phyloP scores from a whole-genome alignment of 2,329 filamentous ascomycete species.

The Sporothrix phasma region DNA sequence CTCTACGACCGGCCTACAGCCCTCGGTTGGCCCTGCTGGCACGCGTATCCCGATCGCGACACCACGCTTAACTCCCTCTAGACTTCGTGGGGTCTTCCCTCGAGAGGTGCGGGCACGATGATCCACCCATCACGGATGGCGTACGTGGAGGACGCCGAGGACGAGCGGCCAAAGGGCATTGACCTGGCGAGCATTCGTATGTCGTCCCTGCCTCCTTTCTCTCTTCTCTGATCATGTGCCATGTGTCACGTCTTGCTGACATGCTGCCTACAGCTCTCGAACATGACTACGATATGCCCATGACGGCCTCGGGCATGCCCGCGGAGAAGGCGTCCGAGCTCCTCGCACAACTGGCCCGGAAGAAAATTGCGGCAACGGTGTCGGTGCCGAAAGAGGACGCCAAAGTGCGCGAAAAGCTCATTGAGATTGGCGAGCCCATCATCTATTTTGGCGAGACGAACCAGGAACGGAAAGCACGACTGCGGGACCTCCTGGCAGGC shows the following conservation, averaged over 20 bases:
- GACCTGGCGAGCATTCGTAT: constrained; percentile 40
- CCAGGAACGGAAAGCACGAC: constrained; percentile 72
- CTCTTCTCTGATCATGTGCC: background rate
- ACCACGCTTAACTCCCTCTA: background rate
- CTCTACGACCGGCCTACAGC: too few species aligned
- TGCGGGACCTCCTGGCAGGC: constrained; percentile 62
- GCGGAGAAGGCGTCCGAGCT: constrained; percentile 79
- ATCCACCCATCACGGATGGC: constrained; percentile 87
- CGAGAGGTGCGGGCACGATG: constrained; percentile 27
- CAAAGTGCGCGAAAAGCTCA: constrained; percentile 67
- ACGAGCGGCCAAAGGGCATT: constrained; percentile 36
- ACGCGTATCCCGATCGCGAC: background rate
- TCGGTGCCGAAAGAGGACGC: constrained; percentile 87
- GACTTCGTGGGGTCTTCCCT: background rate
- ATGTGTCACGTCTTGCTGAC: constrained; percentile 14
- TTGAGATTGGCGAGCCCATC: constrained; percentile 84
- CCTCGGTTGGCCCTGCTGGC: background rate
- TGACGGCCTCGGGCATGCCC: constrained; percentile 53
- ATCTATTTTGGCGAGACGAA: constrained; percentile 90
- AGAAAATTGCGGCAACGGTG: constrained; percentile 77
- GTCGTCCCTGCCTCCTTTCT: constrained; percentile 14
- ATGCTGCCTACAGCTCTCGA: constrained; percentile 39
- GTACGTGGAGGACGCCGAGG: constrained; percentile 77
- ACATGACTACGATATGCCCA: constrained; percentile 73
- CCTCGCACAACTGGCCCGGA: constrained; percentile 80